Conservation (phyloP, 345 rosid genomes). For the Theobroma cacao region DNA sequence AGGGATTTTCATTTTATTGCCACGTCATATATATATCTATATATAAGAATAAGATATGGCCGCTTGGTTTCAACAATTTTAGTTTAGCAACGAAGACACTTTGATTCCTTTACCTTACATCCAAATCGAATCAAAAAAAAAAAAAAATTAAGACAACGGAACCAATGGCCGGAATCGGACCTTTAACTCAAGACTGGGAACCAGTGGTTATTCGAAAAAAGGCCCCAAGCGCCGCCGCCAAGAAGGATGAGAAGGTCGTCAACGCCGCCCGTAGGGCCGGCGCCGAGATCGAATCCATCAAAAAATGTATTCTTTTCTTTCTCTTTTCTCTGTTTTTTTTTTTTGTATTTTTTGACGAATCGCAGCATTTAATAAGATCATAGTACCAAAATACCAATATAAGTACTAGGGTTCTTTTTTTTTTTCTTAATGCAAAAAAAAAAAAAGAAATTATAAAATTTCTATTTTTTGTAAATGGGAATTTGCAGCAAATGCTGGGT, state of each 20-base stretch:
- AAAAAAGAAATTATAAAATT: background rate
- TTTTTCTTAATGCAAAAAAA: background rate
- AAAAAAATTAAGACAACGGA: background rate
- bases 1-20: too few species aligned
- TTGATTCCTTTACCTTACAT: background rate
- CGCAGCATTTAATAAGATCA: background rate
- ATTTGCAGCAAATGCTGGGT: conserved; percentile 72
- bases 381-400: background rate
- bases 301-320: conserved; percentile 38
- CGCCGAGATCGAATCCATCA: conserved; percentile 69
- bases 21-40: too few species aligned
- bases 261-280: conserved; percentile 88
- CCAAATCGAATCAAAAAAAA: background rate
- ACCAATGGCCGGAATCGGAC: conserved; percentile 67
- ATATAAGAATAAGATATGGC: too few species aligned
- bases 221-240: conserved; percentile 58
- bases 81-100: too few species aligned
- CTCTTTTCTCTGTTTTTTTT: background rate
- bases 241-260: conserved; percentile 82
- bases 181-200: conserved; percentile 81
- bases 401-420: background rate
- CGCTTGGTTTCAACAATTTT: too few species aligned
- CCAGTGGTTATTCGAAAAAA: conserved; percentile 82
- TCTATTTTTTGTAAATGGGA: background rate
- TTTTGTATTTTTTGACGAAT: background rate